These are phyloP conservation scores for Exobasidium rhododendri DNA, from an alignment of 1,284 basidiomycete genomes.

Conservation along the genomic window DNA sequence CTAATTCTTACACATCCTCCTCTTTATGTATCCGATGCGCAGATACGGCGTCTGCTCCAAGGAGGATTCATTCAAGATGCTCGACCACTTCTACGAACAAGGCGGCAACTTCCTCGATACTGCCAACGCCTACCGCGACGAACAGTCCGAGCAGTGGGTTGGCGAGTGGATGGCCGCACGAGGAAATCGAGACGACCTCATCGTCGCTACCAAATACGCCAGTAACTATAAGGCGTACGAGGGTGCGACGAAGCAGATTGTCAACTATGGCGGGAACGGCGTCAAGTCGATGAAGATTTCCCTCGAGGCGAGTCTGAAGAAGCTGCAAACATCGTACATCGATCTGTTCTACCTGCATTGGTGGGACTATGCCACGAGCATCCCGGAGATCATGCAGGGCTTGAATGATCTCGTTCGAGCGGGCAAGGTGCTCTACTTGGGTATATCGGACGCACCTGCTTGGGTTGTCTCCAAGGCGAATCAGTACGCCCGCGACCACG, in stretches of 20 bases:
- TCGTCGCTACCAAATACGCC: constrained; percentile 63
- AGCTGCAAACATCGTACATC: constrained; percentile 51
- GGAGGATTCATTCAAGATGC: constrained; percentile 27
- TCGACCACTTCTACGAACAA: constrained; percentile 31
- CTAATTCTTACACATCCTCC: too few species aligned
- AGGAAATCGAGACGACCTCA: constrained; percentile 61
- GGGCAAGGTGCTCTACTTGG: constrained; percentile 61
- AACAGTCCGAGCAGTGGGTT: constrained; percentile 61
- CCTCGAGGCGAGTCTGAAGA: background rate
- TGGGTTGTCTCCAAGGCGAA: constrained; percentile 63
- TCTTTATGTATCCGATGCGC: background rate
- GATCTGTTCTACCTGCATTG: constrained; percentile 62
- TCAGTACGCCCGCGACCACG: constrained; percentile 60
- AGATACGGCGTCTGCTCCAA: constrained; percentile 14
- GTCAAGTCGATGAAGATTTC: background rate
- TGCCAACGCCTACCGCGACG: constrained; percentile 61
- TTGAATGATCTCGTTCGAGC: constrained; percentile 59
- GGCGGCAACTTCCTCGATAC: constrained; percentile 63
- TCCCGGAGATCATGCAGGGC: constrained; percentile 64
- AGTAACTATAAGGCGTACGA: constrained; percentile 10
- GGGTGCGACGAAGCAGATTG: background rate
- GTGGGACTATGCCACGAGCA: constrained; percentile 61
- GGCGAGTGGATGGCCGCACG: constrained; percentile 63
- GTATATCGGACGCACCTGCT: constrained; percentile 60
- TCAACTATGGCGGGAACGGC: constrained; percentile 2